These are phyloP conservation scores for Kazachstania kunashirensis DNA, from an alignment of 805 yeast genomes.

Conservation along the genomic window DNA sequence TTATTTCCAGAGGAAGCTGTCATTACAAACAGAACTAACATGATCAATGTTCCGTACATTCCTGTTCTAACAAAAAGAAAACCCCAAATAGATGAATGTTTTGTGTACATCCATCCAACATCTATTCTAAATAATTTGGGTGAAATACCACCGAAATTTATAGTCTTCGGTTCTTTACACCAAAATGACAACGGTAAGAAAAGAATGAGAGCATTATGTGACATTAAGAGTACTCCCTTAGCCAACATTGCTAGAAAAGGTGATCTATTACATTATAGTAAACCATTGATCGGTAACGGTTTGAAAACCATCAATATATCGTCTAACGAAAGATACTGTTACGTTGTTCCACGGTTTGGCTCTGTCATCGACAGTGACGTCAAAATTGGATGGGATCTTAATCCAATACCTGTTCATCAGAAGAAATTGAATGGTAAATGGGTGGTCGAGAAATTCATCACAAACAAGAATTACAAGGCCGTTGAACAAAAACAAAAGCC, in stretches of 20 bases:
- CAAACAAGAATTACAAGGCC: conserved; percentile 20
- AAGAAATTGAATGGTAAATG: conserved; percentile 58
- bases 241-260: conserved; percentile 69
- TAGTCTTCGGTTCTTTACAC: conserved; percentile 65
- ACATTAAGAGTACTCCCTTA: conserved; percentile 62
- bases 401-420: conserved; percentile 68
- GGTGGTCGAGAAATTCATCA: conserved; percentile 35
- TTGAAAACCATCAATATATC: conserved; percentile 66
- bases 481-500: conserved; percentile 7
- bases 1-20: conserved; percentile 51
- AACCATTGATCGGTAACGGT: conserved; percentile 78
- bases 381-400: conserved; percentile 86
- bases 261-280: conserved; percentile 70
- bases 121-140: conserved; percentile 57
- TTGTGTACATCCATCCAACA: conserved; percentile 70
- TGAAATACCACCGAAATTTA: conserved; percentile 64
- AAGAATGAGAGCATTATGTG: conserved; percentile 69
- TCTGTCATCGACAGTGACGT: conserved; percentile 68
- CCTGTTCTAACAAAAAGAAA: conserved; percentile 38
- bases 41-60: conserved; percentile 55
- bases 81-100: conserved; percentile 38
- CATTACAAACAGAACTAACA: conserved; percentile 47
- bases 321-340: conserved; percentile 68
- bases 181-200: conserved; percentile 40
- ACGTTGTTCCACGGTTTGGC: conserved; percentile 86